Percentiles rank a stretch among this genome's conserved stretches.
Conservation (phyloP, 495 filamentous ascomycete genomes). For the Parmelia sp. region DNA sequence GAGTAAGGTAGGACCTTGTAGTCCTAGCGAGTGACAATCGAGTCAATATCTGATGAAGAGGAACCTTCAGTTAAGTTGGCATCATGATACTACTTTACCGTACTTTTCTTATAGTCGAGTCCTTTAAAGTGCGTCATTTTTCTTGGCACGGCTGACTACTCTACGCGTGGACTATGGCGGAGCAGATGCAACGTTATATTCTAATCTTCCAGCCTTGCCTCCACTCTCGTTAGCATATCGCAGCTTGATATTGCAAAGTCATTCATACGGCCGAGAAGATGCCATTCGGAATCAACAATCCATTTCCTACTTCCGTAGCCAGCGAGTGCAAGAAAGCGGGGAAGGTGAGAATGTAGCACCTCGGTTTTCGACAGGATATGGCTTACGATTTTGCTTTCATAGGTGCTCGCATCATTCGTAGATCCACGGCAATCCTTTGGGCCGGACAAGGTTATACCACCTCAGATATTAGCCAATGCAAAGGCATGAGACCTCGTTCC, state of each 20-base stretch:
- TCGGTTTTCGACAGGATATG: neutral
- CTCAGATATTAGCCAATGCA: conserved; percentile 78
- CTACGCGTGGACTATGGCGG: conserved; percentile 14
- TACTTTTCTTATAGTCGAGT: too few relatives aligned
- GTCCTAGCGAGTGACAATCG: too few relatives aligned
- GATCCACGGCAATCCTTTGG: conserved; percentile 92
- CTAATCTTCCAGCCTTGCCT: neutral
- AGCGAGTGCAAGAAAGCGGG: conserved; percentile 87
- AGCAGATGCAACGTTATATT: neutral
- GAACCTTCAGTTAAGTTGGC: too few relatives aligned
- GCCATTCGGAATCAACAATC: conserved; percentile 62
- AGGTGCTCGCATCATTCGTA: conserved; percentile 86
- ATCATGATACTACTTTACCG: too few relatives aligned
- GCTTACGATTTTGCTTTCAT: conserved; percentile 1
- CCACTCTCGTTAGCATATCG: neutral
- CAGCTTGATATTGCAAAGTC: neutral
- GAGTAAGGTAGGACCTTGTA: too few relatives aligned
- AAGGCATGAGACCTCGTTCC: conserved; percentile 55
- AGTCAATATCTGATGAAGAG: too few relatives aligned
- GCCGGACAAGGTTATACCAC: conserved; percentile 95
- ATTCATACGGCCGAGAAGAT: conserved; percentile 30
- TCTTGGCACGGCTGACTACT: conserved; percentile 12
- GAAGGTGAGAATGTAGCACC: conserved; percentile 41
- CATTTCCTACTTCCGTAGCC: conserved; percentile 57
- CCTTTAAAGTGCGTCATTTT: conserved; percentile 10